Conservation (phyloP, 2,329 filamentous ascomycete genomes). For the Calonectria pseudoturangicola region DNA sequence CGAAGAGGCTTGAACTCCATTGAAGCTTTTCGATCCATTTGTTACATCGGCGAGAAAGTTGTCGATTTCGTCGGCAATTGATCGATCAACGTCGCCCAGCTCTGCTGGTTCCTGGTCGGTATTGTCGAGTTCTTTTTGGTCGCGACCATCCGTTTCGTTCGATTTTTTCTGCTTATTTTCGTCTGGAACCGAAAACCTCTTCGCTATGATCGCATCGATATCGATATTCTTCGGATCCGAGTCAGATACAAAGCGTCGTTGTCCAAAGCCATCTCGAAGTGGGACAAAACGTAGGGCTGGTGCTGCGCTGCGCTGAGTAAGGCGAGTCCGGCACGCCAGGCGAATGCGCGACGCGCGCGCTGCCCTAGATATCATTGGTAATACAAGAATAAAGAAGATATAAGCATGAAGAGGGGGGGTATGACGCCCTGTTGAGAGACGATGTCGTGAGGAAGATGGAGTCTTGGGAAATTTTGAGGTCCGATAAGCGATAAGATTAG, state of each 20-base stretch:
- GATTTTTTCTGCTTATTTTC: neutral
- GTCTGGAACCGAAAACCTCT: neutral
- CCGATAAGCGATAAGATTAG: slow-evolving; percentile 49
- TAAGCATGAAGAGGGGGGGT: slow-evolving; percentile 37
- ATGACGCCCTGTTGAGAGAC: slow-evolving; percentile 38
- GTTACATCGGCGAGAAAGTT: slow-evolving; percentile 20
- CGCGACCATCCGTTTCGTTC: neutral
- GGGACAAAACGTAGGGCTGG: slow-evolving; percentile 38
- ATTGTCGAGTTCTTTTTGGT: slow-evolving; percentile 6
- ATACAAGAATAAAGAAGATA: slow-evolving; percentile 35
- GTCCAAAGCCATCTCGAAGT: slow-evolving; percentile 36
- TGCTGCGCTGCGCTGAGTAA: slow-evolving; percentile 50
- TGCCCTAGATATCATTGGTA: slow-evolving; percentile 61
- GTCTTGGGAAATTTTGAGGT: slow-evolving; percentile 54
- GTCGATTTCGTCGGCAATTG: slow-evolving; percentile 28
- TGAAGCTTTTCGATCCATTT: neutral
- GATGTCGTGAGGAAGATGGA: slow-evolving; percentile 19
- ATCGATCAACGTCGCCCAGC: neutral
- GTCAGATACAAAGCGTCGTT: slow-evolving; percentile 52
- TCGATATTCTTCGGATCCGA: slow-evolving; percentile 47
- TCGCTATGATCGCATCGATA: slow-evolving; percentile 51
- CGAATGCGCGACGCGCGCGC: slow-evolving; percentile 58
- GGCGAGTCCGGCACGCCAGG: slow-evolving; percentile 58
- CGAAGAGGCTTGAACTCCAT: neutral
- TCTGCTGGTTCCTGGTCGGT: neutral